Percentiles rank a stretch among this genome's conserved stretches.
phyloP scores from a whole-genome alignment of 164 flowering plant species.

The Liquidambar formosana region DNA sequence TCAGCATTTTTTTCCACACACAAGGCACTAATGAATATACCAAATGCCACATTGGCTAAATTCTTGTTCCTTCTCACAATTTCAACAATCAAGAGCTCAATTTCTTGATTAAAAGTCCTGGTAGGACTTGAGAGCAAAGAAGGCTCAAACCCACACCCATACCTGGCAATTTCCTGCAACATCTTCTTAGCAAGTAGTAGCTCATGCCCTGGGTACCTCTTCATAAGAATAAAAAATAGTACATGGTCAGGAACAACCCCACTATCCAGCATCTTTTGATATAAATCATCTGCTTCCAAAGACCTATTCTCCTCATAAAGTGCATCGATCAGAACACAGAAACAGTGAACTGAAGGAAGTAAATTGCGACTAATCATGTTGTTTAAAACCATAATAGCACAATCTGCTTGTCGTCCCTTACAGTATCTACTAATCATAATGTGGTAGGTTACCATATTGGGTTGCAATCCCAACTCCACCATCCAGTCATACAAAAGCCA shows the following conservation, averaged over 20 bases:
- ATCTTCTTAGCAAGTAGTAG: conserved; percentile 35
- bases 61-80: conserved; percentile 27
- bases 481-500: conserved; percentile 36
- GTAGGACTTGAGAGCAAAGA: conserved; percentile 10
- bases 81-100: conserved; percentile 40
- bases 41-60: conserved; percentile 39
- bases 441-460: conserved; percentile 43
- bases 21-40: conserved; percentile 44
- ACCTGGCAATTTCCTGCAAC: conserved; percentile 34
- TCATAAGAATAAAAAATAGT: conserved; percentile 33
- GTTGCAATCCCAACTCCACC: conserved; percentile 36
- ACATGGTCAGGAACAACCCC: conserved; percentile 59
- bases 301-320: conserved; percentile 41
- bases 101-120: conserved; percentile 24
- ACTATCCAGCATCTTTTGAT: conserved; percentile 36
- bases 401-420: conserved; percentile 44
- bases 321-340: conserved; percentile 45
- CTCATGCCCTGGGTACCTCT: conserved; percentile 39
- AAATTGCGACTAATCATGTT: conserved; percentile 27
- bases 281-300: conserved; percentile 34
- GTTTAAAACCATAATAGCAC: conserved; percentile 38
- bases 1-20: conserved; percentile 40
- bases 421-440: conserved; percentile 50
- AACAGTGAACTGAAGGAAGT: conserved; percentile 47
- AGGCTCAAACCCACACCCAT: conserved; percentile 34